phyloP scores from a whole-genome alignment of 2,329 filamentous ascomycete species.

The Microthyrium microscopicum region DNA sequence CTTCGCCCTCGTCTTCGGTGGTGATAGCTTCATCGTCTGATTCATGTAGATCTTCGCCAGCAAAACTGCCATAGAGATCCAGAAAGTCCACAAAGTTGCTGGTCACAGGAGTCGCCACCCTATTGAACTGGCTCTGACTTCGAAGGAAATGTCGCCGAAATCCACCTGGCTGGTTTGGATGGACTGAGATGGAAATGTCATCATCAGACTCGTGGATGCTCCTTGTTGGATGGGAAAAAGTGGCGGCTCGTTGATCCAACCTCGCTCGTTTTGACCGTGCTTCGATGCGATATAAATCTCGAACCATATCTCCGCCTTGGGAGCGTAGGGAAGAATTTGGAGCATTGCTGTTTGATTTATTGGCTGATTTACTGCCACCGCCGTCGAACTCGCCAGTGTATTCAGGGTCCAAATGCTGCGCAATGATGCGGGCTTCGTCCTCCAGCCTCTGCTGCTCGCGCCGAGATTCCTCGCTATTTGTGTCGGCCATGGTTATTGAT shows the following conservation, averaged over 20 bases:
- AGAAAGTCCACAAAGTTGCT: slow-evolving; percentile 60
- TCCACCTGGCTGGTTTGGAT: slow-evolving; percentile 32
- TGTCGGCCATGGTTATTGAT: slow-evolving; percentile 1
- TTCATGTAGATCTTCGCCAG: slow-evolving; percentile 50
- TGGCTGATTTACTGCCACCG: neutral
- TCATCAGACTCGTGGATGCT: slow-evolving; percentile 10
- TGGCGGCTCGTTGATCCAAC: slow-evolving; percentile 41
- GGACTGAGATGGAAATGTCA: slow-evolving; percentile 21
- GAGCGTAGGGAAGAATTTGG: slow-evolving; percentile 46
- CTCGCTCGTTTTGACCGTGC: slow-evolving; percentile 32
- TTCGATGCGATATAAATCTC: slow-evolving; percentile 60
- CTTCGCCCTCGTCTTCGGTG: slow-evolving; percentile 34
- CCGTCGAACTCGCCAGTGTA: slow-evolving; percentile 3
- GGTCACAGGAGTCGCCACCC: slow-evolving; percentile 39
- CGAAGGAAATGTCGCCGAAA: slow-evolving; percentile 37
- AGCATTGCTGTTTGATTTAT: neutral
- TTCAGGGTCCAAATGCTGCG: slow-evolving; percentile 1
- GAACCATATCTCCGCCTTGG: slow-evolving; percentile 63
- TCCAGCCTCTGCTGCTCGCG: neutral
- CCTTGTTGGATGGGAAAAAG: slow-evolving; percentile 42
- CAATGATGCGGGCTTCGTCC: neutral
- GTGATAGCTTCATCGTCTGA: slow-evolving; percentile 42
- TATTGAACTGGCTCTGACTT: slow-evolving; percentile 15
- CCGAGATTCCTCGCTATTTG: neutral
- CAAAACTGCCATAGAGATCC: slow-evolving; percentile 60